These are phyloP conservation scores for Glycyrrhiza uralensis DNA, from an alignment of 306 rosid genomes.

Conservation along the genomic window DNA sequence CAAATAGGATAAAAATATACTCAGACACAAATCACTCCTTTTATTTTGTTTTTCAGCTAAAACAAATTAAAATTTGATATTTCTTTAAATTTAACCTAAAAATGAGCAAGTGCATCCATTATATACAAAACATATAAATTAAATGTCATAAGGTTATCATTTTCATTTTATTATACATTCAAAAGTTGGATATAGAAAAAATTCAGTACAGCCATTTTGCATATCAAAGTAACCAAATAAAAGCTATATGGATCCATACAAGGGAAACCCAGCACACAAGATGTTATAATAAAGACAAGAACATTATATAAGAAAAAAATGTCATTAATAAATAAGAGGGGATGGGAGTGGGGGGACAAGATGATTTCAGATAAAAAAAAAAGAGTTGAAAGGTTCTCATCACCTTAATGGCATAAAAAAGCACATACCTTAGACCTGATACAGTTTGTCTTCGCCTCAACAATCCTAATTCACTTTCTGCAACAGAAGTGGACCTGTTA, in stretches of 20 bases:
- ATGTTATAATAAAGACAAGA: neutral
- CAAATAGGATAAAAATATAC: neutral
- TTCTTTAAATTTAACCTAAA: neutral
- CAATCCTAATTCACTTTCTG: slow-evolving; percentile 87
- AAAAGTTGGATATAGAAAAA: neutral
- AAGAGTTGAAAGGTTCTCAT: neutral
- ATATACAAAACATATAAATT: neutral
- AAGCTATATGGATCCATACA: neutral
- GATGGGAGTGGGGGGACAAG: neutral
- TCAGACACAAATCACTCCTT: neutral
- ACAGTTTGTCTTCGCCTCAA: slow-evolving; percentile 79
- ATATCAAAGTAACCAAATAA: neutral
- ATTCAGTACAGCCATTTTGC: neutral
- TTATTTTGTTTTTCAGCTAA: neutral
- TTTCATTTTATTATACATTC: neutral
- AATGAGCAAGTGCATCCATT: neutral
- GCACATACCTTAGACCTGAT: slow-evolving; percentile 81
- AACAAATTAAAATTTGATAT: neutral
- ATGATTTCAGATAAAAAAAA: neutral
- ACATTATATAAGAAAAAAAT: neutral
- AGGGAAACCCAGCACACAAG: neutral
- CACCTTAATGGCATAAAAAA: neutral
- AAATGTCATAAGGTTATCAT: neutral
- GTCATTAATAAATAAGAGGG: neutral
- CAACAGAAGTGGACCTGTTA: slow-evolving; percentile 60